phyloP scores from a whole-genome alignment of 2,329 filamentous ascomycete species.

The Aspergillus ochraceus region DNA sequence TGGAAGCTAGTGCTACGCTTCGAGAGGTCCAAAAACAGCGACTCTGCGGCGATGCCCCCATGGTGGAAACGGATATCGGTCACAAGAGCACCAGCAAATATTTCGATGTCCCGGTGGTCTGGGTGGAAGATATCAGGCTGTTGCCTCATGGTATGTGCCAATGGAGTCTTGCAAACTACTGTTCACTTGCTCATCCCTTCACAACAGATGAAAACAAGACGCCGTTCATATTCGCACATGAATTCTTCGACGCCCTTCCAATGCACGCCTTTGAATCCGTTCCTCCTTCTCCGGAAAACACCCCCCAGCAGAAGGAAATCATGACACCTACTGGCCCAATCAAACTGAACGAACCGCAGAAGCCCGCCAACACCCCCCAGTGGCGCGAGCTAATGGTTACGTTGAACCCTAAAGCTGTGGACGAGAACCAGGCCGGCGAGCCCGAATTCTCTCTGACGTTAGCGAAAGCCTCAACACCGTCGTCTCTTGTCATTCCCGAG shows the following conservation, averaged over 20 bases:
- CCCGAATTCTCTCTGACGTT: conserved; percentile 88
- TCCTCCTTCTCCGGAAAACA: conserved; percentile 46
- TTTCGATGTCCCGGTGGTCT: conserved; percentile 71
- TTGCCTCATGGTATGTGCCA: conserved; percentile 63
- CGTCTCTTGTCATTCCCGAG: conserved; percentile 81
- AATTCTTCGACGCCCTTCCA: conserved; percentile 97
- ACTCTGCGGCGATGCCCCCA: conserved; percentile 71
- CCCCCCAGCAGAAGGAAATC: conserved; percentile 52
- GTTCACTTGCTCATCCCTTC: neutral
- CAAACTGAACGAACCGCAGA: conserved; percentile 43
- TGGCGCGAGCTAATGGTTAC: conserved; percentile 84
- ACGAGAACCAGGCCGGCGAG: conserved; percentile 49
- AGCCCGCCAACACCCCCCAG: conserved; percentile 53
- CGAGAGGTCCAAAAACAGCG: conserved; percentile 75
- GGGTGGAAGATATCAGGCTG: conserved; percentile 87
- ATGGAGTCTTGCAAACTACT: neutral
- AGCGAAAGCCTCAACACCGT: conserved; percentile 72
- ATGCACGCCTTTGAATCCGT: conserved; percentile 93
- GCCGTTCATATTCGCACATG: conserved; percentile 93
- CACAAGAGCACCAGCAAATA: conserved; percentile 76
- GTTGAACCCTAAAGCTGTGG: conserved; percentile 60
- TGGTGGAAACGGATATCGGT: conserved; percentile 71
- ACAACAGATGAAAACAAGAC: conserved; percentile 63
- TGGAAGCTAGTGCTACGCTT: conserved; percentile 85
- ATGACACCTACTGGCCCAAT: conserved; percentile 51